phyloP scores from a whole-genome alignment of 345 rosid genomes.

The Kernera saxatilis region DNA sequence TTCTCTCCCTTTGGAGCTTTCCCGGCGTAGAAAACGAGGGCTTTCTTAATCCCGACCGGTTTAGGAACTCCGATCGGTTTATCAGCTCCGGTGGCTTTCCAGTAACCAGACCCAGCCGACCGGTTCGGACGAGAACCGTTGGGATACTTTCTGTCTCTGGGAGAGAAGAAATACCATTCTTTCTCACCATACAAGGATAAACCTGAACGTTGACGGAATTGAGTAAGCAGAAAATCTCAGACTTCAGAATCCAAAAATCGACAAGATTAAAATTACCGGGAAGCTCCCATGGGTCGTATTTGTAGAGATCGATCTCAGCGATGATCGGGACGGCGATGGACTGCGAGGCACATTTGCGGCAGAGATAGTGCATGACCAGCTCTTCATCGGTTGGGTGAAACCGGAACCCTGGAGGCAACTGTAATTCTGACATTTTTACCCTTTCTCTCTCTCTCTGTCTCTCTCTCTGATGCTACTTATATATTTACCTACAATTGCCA shows the following conservation, averaged over 20 bases:
- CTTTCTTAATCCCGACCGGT: constrained; percentile 88
- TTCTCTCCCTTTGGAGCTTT: constrained; percentile 91
- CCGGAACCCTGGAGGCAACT: constrained; percentile 86
- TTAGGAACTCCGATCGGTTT: constrained; percentile 86
- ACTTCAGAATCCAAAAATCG: not conserved
- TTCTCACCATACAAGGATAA: constrained; percentile 82
- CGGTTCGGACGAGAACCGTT: constrained; percentile 94
- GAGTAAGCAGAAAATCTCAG: not conserved
- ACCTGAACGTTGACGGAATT: constrained; percentile 32
- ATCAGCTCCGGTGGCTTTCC: constrained; percentile 99
- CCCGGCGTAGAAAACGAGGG: constrained; percentile 86
- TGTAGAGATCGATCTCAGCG: constrained; percentile 89
- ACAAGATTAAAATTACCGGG: constrained; percentile 44
- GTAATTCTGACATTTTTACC: constrained; percentile 34
- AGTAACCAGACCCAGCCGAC: constrained; percentile 85
- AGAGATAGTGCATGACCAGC: constrained; percentile 86
- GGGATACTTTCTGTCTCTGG: constrained; percentile 84
- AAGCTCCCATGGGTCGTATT: constrained; percentile 83
- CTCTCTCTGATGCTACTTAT: too few species aligned
- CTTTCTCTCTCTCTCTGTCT: not conserved
- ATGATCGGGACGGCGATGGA: constrained; percentile 67
- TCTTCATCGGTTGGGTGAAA: constrained; percentile 96
- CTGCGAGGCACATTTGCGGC: constrained; percentile 77
- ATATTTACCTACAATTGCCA: not conserved
- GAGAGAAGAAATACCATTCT: constrained; percentile 96